These are phyloP conservation scores for Pseudohyphozyma bogoriensis DNA, from an alignment of 768 basidiomycete genomes.

Conservation along the genomic window DNA sequence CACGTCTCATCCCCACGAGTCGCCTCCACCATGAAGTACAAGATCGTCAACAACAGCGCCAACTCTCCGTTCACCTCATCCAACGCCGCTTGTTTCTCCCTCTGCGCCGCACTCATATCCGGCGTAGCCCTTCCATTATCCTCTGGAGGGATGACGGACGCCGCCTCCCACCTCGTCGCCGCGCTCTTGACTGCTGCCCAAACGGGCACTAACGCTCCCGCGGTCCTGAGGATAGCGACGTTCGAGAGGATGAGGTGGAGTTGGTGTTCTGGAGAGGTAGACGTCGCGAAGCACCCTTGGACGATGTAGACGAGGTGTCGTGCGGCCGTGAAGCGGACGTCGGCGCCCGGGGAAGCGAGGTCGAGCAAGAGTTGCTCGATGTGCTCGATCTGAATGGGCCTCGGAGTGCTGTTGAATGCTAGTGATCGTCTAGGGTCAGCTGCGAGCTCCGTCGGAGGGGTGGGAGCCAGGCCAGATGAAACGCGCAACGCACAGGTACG, in stretches of 20 bases:
- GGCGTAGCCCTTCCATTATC: too few relatives aligned
- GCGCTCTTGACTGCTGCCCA: slow-evolving; percentile 85
- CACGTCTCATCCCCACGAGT: slow-evolving; percentile 90
- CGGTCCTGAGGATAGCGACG: slow-evolving; percentile 68
- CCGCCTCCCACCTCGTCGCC: slow-evolving; percentile 40
- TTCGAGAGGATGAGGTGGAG: slow-evolving; percentile 93
- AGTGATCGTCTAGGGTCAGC: not conserved
- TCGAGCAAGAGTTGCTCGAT: slow-evolving; percentile 73
- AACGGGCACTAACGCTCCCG: slow-evolving; percentile 71
- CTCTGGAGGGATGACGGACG: not conserved
- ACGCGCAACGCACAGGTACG: slow-evolving; percentile 11
- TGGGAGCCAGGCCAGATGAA: not conserved
- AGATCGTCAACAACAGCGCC: slow-evolving; percentile 84
- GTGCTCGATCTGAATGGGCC: slow-evolving; percentile 56
- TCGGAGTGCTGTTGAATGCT: slow-evolving; percentile 72
- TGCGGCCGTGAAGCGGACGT: slow-evolving; percentile 75
- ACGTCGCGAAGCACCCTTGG: slow-evolving; percentile 49
- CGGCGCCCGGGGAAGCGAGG: slow-evolving; percentile 73
- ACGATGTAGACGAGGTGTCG: slow-evolving; percentile 79
- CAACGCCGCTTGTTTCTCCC: slow-evolving; percentile 67
- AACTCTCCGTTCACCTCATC: slow-evolving; percentile 89
- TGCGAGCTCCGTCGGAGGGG: not conserved
- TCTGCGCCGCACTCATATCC: slow-evolving; percentile 7
- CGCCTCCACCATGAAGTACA: slow-evolving; percentile 89
- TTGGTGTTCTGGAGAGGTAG: slow-evolving; percentile 87